A percentile compares a stretch with the other conserved stretches of the same genome.
These are phyloP conservation scores for Tuber aestivum DNA, from an alignment of 495 filamentous ascomycete species.

Conservation along the genomic window DNA sequence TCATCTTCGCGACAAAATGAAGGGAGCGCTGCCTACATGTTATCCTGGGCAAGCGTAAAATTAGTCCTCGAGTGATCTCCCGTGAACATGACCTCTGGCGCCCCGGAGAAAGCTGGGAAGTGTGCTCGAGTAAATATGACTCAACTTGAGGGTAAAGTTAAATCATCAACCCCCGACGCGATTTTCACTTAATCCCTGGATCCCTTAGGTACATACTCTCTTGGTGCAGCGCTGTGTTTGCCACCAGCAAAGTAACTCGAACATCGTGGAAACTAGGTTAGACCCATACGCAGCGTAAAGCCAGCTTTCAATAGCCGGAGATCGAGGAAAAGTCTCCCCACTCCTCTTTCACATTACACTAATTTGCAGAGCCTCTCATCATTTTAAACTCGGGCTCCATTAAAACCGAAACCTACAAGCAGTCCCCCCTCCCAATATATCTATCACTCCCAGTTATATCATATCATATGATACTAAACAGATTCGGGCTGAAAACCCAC, in stretches of 20 bases:
- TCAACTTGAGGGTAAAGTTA: not conserved
- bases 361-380: not conserved
- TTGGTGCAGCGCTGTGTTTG: not conserved
- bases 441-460: too few relatives aligned
- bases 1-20: not conserved
- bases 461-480: too few relatives aligned
- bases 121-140: not conserved
- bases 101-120: not conserved
- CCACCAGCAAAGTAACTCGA: not conserved
- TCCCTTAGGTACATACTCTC: not conserved
- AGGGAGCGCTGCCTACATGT: not conserved
- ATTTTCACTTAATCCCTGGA: too few relatives aligned
- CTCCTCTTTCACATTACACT: too few relatives aligned
- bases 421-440: too few relatives aligned
- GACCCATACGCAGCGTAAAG: not conserved
- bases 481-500: too few relatives aligned
- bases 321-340: too few relatives aligned
- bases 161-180: too few relatives aligned
- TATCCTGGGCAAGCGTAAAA: not conserved
- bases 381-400: not conserved
- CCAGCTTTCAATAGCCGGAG: too few relatives aligned
- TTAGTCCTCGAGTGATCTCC: not conserved
- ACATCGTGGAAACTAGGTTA: not conserved
- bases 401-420: too few relatives aligned
- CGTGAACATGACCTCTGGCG: not conserved